Evolutionary conservation across 2,329 filamentous ascomycete species (phyloP).

Genomic region (Nectriaceae sp.): DNA sequence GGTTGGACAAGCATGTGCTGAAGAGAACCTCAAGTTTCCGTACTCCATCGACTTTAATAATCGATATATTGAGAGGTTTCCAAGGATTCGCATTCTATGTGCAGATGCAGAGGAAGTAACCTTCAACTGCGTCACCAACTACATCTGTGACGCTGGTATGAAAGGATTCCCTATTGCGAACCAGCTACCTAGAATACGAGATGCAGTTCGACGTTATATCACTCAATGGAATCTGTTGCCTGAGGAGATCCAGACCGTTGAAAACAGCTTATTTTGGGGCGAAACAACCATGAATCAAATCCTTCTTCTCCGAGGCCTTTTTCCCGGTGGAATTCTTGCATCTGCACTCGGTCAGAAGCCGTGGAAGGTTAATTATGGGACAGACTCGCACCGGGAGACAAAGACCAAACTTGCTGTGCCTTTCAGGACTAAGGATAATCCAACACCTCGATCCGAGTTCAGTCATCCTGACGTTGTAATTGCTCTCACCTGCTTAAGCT

Average conservation of each 20-base stretch:
- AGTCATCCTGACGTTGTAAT: slow-evolving; percentile 63
- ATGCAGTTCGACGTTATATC: slow-evolving; percentile 47
- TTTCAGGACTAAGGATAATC: slow-evolving; percentile 60
- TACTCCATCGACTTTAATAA: slow-evolving; percentile 45
- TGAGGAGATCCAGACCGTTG: slow-evolving; percentile 35
- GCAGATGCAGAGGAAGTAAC: slow-evolving; percentile 32
- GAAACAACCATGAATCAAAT: slow-evolving; percentile 37
- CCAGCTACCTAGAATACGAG: slow-evolving; percentile 31
- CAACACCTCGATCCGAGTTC: slow-evolving; percentile 58
- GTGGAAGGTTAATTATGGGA: slow-evolving; percentile 67
- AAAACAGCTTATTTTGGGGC: slow-evolving; percentile 39
- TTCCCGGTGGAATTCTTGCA: slow-evolving; percentile 55
- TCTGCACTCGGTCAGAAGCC: slow-evolving; percentile 59
- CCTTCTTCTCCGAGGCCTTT: slow-evolving; percentile 54
- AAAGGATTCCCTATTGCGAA: slow-evolving; percentile 42
- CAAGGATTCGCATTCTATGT: slow-evolving; percentile 50
- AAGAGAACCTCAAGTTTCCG: slow-evolving; percentile 34
- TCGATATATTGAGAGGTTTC: slow-evolving; percentile 40
- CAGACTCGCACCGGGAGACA: slow-evolving; percentile 44
- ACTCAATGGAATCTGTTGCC: slow-evolving; percentile 30
- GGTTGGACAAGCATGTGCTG: slow-evolving; percentile 33
- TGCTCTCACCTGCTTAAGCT: slow-evolving; percentile 54
- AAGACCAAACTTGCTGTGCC: slow-evolving; percentile 56
- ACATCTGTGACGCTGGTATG: slow-evolving; percentile 46
- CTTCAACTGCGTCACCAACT: slow-evolving; percentile 33